These are phyloP conservation scores for Zizania palustris DNA, from an alignment of 202 grass and related monocot genomes.

Conservation along the genomic window DNA sequence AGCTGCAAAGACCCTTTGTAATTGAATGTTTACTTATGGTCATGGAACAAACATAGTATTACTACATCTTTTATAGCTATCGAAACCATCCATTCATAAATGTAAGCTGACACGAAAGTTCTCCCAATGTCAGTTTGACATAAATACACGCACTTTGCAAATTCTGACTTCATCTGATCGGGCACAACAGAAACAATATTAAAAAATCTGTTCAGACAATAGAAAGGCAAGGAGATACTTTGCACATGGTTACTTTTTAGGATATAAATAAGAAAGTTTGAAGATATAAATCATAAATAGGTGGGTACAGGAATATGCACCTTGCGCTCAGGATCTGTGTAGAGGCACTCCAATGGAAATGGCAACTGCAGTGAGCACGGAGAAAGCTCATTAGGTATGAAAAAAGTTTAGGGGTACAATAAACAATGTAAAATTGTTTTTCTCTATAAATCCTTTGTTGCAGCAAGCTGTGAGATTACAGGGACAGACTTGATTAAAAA, in stretches of 20 bases:
- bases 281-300: slow-evolving; percentile 17
- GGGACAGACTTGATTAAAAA: neutral
- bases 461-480: neutral
- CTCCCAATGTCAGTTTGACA: neutral
- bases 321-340: slow-evolving; percentile 85
- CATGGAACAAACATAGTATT: neutral
- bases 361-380: slow-evolving; percentile 62
- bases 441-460: neutral
- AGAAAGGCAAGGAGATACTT: neutral
- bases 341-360: slow-evolving; percentile 83
- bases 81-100: neutral
- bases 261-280: neutral
- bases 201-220: neutral
- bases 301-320: slow-evolving; percentile 32
- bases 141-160: neutral
- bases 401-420: neutral
- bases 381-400: neutral
- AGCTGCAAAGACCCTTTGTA: neutral
- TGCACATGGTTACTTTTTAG: neutral
- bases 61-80: neutral
- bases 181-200: neutral
- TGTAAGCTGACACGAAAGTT: neutral
- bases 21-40: neutral
- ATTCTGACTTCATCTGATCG: slow-evolving; percentile 12
- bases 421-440: neutral